phyloP scores from a whole-genome alignment of 306 rosid genomes.

The Cucurbita argyrosperma region DNA sequence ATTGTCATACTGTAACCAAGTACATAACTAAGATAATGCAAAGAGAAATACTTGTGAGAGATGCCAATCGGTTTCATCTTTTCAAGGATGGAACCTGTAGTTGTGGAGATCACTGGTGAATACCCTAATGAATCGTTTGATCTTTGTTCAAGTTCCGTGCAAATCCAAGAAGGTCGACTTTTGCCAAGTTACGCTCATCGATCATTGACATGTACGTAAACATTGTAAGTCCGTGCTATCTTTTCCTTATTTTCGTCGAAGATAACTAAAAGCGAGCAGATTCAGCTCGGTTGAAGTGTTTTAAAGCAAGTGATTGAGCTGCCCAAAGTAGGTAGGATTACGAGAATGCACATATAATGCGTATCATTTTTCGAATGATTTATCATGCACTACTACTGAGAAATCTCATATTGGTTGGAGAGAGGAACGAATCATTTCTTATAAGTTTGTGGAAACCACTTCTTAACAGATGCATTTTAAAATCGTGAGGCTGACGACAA shows the following conservation, averaged over 20 bases:
- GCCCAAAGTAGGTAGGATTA: not conserved
- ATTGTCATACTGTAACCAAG: conserved; percentile 15
- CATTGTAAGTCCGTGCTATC: not conserved
- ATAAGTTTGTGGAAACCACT: too few relatives aligned
- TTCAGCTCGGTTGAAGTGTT: not conserved
- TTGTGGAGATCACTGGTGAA: conserved; percentile 18
- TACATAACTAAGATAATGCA: conserved; percentile 13
- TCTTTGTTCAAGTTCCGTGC: not conserved
- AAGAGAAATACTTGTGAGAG: conserved; percentile 15
- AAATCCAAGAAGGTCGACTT: not conserved
- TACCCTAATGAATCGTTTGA: not conserved
- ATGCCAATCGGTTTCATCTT: conserved; percentile 17
- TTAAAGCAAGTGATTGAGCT: not conserved
- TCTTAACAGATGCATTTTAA: too few relatives aligned
- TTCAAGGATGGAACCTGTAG: conserved; percentile 15
- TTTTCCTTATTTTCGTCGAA: not conserved
- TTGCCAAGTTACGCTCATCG: not conserved
- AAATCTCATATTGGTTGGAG: too few relatives aligned
- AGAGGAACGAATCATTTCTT: too few relatives aligned
- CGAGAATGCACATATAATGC: not conserved
- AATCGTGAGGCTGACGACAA: too few relatives aligned
- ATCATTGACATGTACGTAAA: not conserved
- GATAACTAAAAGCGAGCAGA: not conserved
- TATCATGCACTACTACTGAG: too few relatives aligned
- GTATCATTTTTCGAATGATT: too few relatives aligned